phyloP scores from a whole-genome alignment of 768 basidiomycete genomes.

The Suillus variegatus region DNA sequence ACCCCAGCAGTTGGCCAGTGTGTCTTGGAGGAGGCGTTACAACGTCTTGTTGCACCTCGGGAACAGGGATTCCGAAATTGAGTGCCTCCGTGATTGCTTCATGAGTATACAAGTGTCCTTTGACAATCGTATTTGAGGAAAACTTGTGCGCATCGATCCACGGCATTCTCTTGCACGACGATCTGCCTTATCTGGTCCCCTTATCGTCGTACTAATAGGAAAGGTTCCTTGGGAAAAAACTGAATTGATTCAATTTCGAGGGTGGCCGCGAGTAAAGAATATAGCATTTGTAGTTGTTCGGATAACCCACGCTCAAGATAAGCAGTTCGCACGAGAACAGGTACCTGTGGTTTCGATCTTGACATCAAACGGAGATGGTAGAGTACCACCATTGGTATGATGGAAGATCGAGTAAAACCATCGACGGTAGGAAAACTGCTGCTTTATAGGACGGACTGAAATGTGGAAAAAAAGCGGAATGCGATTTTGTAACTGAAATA shows the following conservation, averaged over 20 bases:
- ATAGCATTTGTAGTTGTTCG: not conserved
- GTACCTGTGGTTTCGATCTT: not conserved
- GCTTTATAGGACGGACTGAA: not conserved
- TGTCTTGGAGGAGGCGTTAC: not conserved
- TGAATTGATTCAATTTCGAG: conserved; percentile 1
- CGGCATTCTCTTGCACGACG: not conserved
- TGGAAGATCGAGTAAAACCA: not conserved
- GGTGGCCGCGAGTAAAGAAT: not conserved
- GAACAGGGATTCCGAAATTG: too few species aligned
- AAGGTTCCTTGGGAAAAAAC: conserved; percentile 1
- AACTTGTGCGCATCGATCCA: not conserved
- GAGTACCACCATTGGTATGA: too few species aligned
- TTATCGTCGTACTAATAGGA: not conserved
- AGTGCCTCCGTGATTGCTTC: not conserved
- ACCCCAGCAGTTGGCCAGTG: conserved; percentile 27
- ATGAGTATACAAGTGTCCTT: not conserved
- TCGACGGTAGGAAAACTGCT: not conserved
- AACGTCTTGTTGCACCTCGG: not conserved
- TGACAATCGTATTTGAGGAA: not conserved
- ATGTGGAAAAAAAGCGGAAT: not conserved
- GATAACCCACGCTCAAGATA: not conserved
- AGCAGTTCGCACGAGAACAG: not conserved
- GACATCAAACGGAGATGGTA: not conserved
- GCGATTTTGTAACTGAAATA: too few species aligned
- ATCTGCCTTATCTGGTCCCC: not conserved